phyloP scores from a whole-genome alignment of 805 yeast genomes.

The Brettanomyces anomalus region DNA sequence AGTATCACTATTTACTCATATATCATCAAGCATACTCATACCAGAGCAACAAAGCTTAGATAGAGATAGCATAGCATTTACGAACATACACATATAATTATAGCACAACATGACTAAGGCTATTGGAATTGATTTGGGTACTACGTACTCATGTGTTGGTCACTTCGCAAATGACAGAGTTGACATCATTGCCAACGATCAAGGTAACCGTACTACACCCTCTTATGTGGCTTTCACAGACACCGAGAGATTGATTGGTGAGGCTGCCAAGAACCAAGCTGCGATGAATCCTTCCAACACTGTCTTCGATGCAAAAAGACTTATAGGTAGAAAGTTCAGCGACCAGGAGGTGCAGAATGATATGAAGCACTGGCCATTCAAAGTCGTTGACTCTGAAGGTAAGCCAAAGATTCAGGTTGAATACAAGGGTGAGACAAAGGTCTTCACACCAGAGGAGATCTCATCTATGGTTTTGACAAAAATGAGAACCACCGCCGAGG shows the following conservation, averaged over 20 bases:
- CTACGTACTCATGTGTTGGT: constrained; percentile 93
- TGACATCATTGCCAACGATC: constrained; percentile 94
- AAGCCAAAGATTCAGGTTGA: constrained; percentile 82
- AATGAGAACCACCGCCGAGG: constrained; percentile 87
- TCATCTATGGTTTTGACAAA: constrained; percentile 87
- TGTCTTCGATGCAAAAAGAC: constrained; percentile 83
- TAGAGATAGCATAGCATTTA: not conserved
- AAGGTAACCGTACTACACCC: constrained; percentile 97
- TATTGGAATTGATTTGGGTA: constrained; percentile 74
- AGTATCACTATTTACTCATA: too few species aligned
- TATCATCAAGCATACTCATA: too few species aligned
- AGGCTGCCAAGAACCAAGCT: constrained; percentile 96
- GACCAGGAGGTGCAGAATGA: constrained; percentile 81
- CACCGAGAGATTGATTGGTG: constrained; percentile 88
- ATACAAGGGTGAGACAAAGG: constrained; percentile 76
- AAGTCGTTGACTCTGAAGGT: constrained; percentile 61
- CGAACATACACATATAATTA: not conserved
- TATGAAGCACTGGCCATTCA: constrained; percentile 79
- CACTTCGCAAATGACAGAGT: constrained; percentile 86
- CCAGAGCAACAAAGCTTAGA: not conserved
- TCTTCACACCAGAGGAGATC: constrained; percentile 90
- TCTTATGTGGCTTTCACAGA: constrained; percentile 94
- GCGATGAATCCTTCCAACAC: constrained; percentile 89
- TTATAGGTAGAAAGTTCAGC: constrained; percentile 80
- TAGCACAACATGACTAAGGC: constrained; percentile 28